Conservation (phyloP, 768 basidiomycete species). For the Podaxis sp. region DNA sequence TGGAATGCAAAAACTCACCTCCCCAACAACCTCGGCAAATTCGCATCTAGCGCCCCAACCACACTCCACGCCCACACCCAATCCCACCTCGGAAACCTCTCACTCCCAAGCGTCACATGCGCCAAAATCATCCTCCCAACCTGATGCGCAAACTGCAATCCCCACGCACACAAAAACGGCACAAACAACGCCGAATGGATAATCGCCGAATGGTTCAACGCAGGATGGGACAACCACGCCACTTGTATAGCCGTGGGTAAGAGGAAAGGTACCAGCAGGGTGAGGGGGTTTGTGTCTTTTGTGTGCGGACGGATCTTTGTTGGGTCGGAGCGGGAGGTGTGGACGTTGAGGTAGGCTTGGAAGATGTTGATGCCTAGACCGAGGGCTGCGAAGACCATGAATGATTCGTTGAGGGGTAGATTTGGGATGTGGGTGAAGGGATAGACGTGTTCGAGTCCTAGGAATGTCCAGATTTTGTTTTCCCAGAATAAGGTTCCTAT, state of each 20-base stretch:
- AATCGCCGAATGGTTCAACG: slow-evolving; percentile 56
- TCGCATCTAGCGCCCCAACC: slow-evolving; percentile 78
- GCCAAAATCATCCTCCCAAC: slow-evolving; percentile 92
- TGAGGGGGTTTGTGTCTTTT: slow-evolving; percentile 36
- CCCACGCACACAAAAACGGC: slow-evolving; percentile 91
- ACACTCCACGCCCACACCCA: slow-evolving; percentile 82
- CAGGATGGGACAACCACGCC: slow-evolving; percentile 75
- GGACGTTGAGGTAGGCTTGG: slow-evolving; percentile 77
- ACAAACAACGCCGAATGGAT: slow-evolving; percentile 75
- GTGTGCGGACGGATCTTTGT: background rate
- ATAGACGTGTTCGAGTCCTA: slow-evolving; percentile 48
- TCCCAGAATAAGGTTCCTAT: slow-evolving; percentile 83
- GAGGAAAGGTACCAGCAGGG: slow-evolving; percentile 78
- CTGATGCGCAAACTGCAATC: slow-evolving; percentile 85
- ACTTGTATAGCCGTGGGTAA: slow-evolving; percentile 67
- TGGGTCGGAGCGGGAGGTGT: slow-evolving; percentile 34
- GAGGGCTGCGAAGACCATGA: slow-evolving; percentile 77
- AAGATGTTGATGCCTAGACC: slow-evolving; percentile 79
- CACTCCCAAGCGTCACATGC: slow-evolving; percentile 69
- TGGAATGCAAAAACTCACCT: slow-evolving; percentile 61
- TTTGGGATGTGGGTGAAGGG: slow-evolving; percentile 53
- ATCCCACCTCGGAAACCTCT: slow-evolving; percentile 83
- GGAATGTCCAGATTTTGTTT: slow-evolving; percentile 55
- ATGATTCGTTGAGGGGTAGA: slow-evolving; percentile 75
- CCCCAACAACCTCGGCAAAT: slow-evolving; percentile 62